These are phyloP conservation scores for Colletotrichum truncatum DNA, from an alignment of 2,329 filamentous ascomycete species.

Conservation along the genomic window DNA sequence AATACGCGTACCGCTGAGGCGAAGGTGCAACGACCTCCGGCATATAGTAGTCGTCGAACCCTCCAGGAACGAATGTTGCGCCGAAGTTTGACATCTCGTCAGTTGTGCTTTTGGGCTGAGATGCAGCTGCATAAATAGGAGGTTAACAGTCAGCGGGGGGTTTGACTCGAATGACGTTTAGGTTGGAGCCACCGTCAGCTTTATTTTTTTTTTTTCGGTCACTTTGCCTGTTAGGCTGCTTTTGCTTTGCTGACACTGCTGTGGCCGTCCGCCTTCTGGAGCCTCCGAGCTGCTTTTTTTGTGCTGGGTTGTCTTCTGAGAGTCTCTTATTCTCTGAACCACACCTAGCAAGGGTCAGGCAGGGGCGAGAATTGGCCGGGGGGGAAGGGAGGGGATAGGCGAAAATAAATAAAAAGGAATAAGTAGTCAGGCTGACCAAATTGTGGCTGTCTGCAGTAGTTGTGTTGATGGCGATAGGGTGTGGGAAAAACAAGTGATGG, in stretches of 20 bases:
- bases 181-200: conserved; percentile 22
- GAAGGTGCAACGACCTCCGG: conserved; percentile 67
- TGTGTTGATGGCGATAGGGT: not conserved
- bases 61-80: conserved; percentile 68
- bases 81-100: conserved; percentile 57
- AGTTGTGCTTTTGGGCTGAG: conserved; percentile 42
- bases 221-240: not conserved
- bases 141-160: conserved; percentile 31
- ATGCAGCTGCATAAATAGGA: conserved; percentile 42
- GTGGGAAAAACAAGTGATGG: not conserved
- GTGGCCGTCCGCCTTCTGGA: conserved; percentile 12
- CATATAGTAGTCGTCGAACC: conserved; percentile 69
- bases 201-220: not conserved
- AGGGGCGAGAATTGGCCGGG: not conserved
- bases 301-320: conserved; percentile 13
- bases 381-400: not conserved
- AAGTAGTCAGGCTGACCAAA: not conserved
- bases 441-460: conserved; percentile 2
- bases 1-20: conserved; percentile 62
- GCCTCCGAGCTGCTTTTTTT: not conserved
- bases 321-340: conserved; percentile 4
- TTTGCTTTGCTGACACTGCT: conserved; percentile 22
- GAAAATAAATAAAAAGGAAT: not conserved
- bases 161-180: conserved; percentile 36
- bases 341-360: conserved; percentile 11